Evolutionary conservation across 768 basidiomycete species (phyloP), one percentile per base, ranked within the genome.

Genomic region (Chalciporus piperatus): DNA sequence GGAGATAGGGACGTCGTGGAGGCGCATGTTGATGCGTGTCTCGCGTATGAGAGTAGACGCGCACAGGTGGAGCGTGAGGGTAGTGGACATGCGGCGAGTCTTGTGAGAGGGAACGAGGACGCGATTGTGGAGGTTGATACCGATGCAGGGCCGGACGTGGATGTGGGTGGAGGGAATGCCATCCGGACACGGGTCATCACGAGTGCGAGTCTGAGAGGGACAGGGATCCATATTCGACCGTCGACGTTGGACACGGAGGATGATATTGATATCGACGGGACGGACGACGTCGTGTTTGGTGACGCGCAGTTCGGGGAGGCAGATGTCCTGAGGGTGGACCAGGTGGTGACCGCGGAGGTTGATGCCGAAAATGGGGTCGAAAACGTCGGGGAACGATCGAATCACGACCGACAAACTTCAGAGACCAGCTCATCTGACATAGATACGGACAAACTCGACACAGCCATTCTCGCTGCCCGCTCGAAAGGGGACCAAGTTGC

Each of bases 1-100:
- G 89, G 89, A 1, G 89, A 89, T 59, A 73, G 76, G 40, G 89
- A 89, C 53, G 83, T 89, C 9, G 61, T 89, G 3, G 82, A 88
- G 58, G 88, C 87, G 14, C 90, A 92, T 68, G 79, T 92, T n/a
- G 87, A 92, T 59, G 75, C 87, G 7, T 92, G 90, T 63, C 66
- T 92, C 39, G 81, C 81, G 5, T 72, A 87, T 59, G 80, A 82
- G 58, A 72, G 58, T 43, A 51, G 63, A 46, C 70, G 75, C 45
- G 67, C 70, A 40, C 70, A 70, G 41, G 68, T 72, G 44, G 66
- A 72, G 35, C 61, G 63, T 32, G 56, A 62, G 37, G 66, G 30
- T 32, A 10, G 59, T 22, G 57, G 52, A 44, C 63, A 55, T 28
- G 45, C 51, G 38, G 57, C 50, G 32, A 66, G 68, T 27, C 69